Base-by-base conservation (phyloP, 257 asterid species). In the Agastache rugosa region DNA sequence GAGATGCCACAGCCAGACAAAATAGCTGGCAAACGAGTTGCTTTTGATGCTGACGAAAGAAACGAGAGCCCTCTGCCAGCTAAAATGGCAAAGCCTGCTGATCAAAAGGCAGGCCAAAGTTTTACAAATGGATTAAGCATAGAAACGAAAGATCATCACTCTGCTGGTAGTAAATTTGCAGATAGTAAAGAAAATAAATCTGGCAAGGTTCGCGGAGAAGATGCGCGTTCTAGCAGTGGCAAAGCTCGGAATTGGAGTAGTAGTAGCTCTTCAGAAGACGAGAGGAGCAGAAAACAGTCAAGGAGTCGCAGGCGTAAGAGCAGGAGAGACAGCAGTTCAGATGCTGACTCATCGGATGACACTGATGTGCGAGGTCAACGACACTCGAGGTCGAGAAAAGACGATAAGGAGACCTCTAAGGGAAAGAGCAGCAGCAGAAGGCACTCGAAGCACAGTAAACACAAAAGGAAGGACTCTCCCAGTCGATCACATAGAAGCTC, bases 401-500 rank as follows among this genome's bases (percentile, higher is more conserved):
- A 84, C 63, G 88, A 82, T 27, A 89, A 87, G 79, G 78, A 80
- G 34, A 70, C 84, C 31, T 73, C 84, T 15, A 76, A 79, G 55
- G 91, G 83, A 47, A 88, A 83, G 81, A 84, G 90, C 73, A 82
- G 96, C 78, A 84, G 89, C 77, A 82, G 83, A 78, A 89, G 83
- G 70, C 95, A 74, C 63, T 81, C 96, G 25, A 92, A 90, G 87
- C 95, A 90, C 79, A 85, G 68, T 69, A 91, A 87, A 74, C 90
- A 86, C 77, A 83, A 84, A 72, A 76, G 87, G 74, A 82, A 84
- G 73, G 93, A 86, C 60, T 85, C 96, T 59, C 80, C 90, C 34
- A 75, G 80, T 63, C 86, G 84, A 83, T 88, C 96, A 65, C 87
- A 74, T 67, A 86, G 79, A 63, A 75, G 87, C 72, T 89, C 95